phyloP scores from a whole-genome alignment of 768 basidiomycete genomes.

The Leucosporidium yakuticum region DNA sequence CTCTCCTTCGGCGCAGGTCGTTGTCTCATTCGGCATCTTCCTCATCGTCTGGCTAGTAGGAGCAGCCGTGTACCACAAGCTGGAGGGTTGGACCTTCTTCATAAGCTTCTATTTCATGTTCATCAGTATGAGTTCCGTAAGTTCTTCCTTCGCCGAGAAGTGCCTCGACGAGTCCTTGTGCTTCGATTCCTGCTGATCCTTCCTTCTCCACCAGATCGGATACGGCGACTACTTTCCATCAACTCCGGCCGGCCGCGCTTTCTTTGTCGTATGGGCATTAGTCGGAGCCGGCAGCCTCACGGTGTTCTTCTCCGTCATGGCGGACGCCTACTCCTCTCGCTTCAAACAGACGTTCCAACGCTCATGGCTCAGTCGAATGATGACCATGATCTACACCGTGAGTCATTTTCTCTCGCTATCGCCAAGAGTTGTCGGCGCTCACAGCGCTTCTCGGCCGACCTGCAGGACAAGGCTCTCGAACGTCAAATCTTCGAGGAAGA shows the following conservation, averaged over 20 bases:
- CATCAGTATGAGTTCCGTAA: background rate
- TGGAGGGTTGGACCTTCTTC: constrained; percentile 23
- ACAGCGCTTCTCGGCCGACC: too few species aligned
- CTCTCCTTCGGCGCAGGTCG: background rate
- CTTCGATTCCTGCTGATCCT: too few species aligned
- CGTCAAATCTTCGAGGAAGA: too few species aligned
- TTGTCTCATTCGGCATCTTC: constrained; percentile 8
- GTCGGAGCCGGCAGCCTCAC: constrained; percentile 17
- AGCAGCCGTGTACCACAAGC: constrained; percentile 1
- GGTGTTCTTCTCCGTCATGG: constrained; percentile 23
- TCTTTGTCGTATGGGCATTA: constrained; percentile 22
- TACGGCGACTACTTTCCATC: constrained; percentile 16
- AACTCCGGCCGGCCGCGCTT: constrained; percentile 26
- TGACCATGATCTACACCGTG: background rate
- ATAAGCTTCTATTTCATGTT: constrained; percentile 14
- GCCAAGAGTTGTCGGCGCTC: too few species aligned
- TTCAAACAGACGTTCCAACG: constrained; percentile 28
- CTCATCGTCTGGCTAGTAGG: constrained; percentile 21
- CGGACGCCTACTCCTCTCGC: constrained; percentile 13
- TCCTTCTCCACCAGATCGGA: constrained; percentile 14
- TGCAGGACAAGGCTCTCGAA: too few species aligned
- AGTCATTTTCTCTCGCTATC: background rate
- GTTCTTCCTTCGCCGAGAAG: too few species aligned
- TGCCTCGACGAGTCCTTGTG: too few species aligned
- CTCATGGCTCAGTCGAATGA: background rate